Evolutionary conservation across 768 basidiomycete genomes (phyloP), one percentile per base, ranked within the genome.

Genomic region (Tulasnella sp.): DNA sequence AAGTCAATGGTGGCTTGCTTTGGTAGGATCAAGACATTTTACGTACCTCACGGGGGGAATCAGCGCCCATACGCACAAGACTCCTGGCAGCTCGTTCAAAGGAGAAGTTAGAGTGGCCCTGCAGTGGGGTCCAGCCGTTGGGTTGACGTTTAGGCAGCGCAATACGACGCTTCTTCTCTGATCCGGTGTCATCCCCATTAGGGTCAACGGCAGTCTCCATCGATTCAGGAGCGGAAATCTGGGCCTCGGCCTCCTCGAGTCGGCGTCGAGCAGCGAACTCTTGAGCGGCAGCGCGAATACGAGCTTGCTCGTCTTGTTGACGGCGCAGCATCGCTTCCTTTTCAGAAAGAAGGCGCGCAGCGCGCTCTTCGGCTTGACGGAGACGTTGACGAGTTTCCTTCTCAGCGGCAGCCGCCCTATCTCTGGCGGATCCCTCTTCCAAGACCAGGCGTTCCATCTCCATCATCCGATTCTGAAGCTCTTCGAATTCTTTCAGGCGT

Each of bases 21-120:
- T 72, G 29, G 44, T 40, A 39, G 29, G 18, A n/a, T 37, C 1
- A 46, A 72, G 13, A 42, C 44, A 13, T 75, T 48, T 10, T 51
- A 75, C 75, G 37, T 39, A 75, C 75, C 75, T 75, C 75, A 42
- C 57, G 48, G 13, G 75, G 39, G 37, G 29, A 46, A 42, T 61
- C 75, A 35, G 2, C 23, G 37, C 15, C 35, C 48, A 75, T 61
- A 26, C 75, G 46, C 32, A 57, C 75, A 9, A 75, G 51, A 18
- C 57, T 51, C 75, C 75, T 46, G 20, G 75, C 75, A 18, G 75
- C 75, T 5, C 75, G 75, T 35, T 75, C 75, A 29, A 75, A 75
- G 4, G 75, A 75, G 40, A 75, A 75, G 75, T 32, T 51, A 42
- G 51, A 26, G 75, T 37, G 67, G n/a, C 20, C 20, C 51, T 75